A percentile compares a stretch with the other conserved stretches of the same genome.
These are phyloP conservation scores for Diplodia scrobiculata DNA, from an alignment of 2,329 filamentous ascomycete genomes.

Conservation along the genomic window DNA sequence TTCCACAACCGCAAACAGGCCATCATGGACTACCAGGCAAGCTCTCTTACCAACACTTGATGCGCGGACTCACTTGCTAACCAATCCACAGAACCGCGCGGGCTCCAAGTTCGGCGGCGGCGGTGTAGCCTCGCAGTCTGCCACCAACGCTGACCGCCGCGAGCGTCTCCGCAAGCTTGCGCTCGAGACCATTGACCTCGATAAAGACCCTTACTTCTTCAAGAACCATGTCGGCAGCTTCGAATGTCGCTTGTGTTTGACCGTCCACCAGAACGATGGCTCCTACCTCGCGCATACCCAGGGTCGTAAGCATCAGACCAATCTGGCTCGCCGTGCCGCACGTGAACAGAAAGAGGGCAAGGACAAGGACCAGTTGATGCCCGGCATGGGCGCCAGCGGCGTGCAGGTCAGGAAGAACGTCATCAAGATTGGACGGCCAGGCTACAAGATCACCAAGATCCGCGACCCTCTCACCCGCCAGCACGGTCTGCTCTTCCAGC, in stretches of 20 bases:
- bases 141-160: slow-evolving; percentile 93
- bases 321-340: slow-evolving; percentile 92
- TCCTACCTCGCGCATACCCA: slow-evolving; percentile 98
- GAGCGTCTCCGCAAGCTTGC: slow-evolving; percentile 97
- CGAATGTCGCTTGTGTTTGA: slow-evolving; percentile 94
- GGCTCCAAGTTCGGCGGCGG: slow-evolving; percentile 98
- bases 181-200: slow-evolving; percentile 97
- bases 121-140: slow-evolving; percentile 88
- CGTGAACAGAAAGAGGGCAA: slow-evolving; percentile 90
- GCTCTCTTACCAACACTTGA: neutral
- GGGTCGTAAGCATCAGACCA: slow-evolving; percentile 98
- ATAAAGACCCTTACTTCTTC: slow-evolving; percentile 99
- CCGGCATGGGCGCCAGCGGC: slow-evolving; percentile 69
- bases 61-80: slow-evolving; percentile 25
- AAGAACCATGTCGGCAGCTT: slow-evolving; percentile 98
- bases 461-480: slow-evolving; percentile 86
- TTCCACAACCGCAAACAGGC: neutral
- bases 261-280: slow-evolving; percentile 97
- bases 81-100: slow-evolving; percentile 70
- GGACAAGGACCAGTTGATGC: slow-evolving; percentile 67
- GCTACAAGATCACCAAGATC: slow-evolving; percentile 97
- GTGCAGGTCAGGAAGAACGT: slow-evolving; percentile 72
- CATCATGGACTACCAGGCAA: slow-evolving; percentile 30
- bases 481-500: slow-evolving; percentile 88
- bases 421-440: slow-evolving; percentile 92